Evolutionary conservation across 352 stramenopile genomes (phyloP).

Genomic region (Peronospora tabacina): DNA sequence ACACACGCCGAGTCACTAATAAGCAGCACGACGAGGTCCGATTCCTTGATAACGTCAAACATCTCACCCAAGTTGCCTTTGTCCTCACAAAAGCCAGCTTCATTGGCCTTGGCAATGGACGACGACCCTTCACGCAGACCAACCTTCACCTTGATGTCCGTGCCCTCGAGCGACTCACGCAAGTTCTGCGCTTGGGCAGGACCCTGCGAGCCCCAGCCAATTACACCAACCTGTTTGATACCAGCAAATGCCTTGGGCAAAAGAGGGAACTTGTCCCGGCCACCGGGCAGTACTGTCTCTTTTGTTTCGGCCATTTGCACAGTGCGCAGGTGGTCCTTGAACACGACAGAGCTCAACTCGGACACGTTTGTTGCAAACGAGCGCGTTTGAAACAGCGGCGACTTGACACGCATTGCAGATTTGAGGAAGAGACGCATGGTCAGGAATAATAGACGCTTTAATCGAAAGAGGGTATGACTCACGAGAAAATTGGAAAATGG

Average conservation of each 20-base stretch:
- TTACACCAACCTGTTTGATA: slow-evolving; percentile 96
- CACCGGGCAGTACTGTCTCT: slow-evolving; percentile 71
- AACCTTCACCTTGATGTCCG: slow-evolving; percentile 76
- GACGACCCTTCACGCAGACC: slow-evolving; percentile 77
- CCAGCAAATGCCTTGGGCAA: slow-evolving; percentile 93
- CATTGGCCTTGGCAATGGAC: slow-evolving; percentile 70
- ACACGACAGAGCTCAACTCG: slow-evolving; percentile 54
- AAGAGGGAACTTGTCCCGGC: slow-evolving; percentile 91
- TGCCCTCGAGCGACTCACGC: slow-evolving; percentile 90
- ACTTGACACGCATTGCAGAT: slow-evolving; percentile 39
- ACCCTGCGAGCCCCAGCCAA: slow-evolving; percentile 96
- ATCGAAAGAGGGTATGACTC: slow-evolving; percentile 4
- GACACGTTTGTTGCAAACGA: slow-evolving; percentile 60
- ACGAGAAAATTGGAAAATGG: slow-evolving; percentile 30
- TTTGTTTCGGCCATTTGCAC: slow-evolving; percentile 67
- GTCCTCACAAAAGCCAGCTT: slow-evolving; percentile 91
- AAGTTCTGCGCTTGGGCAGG: slow-evolving; percentile 97
- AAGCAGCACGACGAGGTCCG: slow-evolving; percentile 94
- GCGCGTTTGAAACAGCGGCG: slow-evolving; percentile 37
- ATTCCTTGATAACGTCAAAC: slow-evolving; percentile 94
- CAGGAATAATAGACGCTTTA: not conserved
- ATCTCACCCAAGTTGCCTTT: slow-evolving; percentile 92
- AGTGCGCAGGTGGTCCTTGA: slow-evolving; percentile 67
- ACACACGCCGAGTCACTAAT: slow-evolving; percentile 95
- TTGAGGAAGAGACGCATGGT: slow-evolving; percentile 63